Evolutionary conservation across 352 stramenopile species (phyloP).

Genomic region (Globisporangium barbulae): DNA sequence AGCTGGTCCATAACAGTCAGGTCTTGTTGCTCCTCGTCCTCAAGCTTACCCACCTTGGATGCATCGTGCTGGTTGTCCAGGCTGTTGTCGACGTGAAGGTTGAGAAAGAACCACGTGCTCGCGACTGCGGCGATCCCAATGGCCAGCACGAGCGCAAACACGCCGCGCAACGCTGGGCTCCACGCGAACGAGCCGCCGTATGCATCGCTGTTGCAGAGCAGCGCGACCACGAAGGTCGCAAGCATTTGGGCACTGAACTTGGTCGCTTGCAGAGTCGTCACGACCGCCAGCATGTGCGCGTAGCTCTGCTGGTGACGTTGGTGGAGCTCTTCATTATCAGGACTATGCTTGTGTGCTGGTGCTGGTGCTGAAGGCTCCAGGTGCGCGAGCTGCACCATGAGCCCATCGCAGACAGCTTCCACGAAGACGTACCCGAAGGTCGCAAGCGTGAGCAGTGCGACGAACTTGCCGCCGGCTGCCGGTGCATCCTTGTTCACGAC

Average conservation of each 20-base stretch:
- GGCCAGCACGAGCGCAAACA: conserved; percentile 39
- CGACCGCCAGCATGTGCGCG: not conserved
- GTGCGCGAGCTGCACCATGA: conserved; percentile 45
- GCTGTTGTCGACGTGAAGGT: conserved; percentile 22
- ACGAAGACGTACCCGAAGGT: conserved; percentile 47
- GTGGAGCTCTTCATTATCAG: not conserved
- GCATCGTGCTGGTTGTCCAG: not conserved
- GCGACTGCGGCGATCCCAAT: conserved; percentile 19
- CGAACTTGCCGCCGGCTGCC: conserved; percentile 36
- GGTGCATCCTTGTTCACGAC: conserved; percentile 39
- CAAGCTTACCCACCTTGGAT: not conserved
- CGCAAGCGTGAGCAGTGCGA: conserved; percentile 47
- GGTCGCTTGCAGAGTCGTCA: conserved; percentile 39
- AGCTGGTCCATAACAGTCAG: not conserved
- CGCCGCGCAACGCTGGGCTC: conserved; percentile 38
- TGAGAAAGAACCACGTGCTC: conserved; percentile 36
- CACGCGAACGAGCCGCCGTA: conserved; percentile 56
- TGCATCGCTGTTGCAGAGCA: conserved; percentile 51
- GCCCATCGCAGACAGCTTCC: conserved; percentile 38
- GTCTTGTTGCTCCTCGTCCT: not conserved
- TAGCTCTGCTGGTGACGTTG: not conserved
- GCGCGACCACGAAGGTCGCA: conserved; percentile 36
- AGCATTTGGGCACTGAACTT: conserved; percentile 37
- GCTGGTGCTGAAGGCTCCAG: not conserved
- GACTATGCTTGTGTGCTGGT: not conserved